Base-by-base conservation (phyloP, 2,329 filamentous ascomycete genomes). In the Penicillium sp. region DNA sequence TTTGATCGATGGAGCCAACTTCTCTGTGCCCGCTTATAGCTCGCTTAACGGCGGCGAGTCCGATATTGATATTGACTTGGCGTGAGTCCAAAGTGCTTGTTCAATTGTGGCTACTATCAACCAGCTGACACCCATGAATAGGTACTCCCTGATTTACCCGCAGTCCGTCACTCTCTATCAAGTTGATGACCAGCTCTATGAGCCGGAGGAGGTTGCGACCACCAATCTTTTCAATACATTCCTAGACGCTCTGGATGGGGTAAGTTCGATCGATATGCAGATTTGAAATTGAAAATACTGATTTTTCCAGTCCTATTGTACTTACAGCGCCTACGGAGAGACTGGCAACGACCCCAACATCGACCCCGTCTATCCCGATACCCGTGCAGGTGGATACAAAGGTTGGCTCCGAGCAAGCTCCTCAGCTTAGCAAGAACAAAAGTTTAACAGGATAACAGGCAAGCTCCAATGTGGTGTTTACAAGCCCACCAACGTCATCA, bases 401-500 rank as follows among this genome's bases (percentile, higher is more conserved):
- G 82, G 82, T 75, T 60, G 2, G 2, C 71, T 70, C 24, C 56
- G 2, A 54, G 12, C 24, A 5, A n/a, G n/a, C 5, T 15, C n/a
- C n/a, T n/a, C 8, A n/a, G 10, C 24, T 6, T 37, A 2, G 22
- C 26, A 33, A 13, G 15, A 44, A 58, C 13, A 17, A 4, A 38
- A 8, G 3, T 7, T 19, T 26, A 40, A 40, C 24, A 17, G 15
- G 7, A 28, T 26, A 6, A 35, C 17, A 67, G 67, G 71, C 58
- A 59, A 72, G 38, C 73, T 81, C 13, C 77, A 82, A 65, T 84
- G 82, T 60, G 82, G 81, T 8, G 77, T 82, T 22, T 85, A 82
- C 75, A 78, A 81, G 66, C 83, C 84, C 2, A 84, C 85, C 10
- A 85, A 86, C 64, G 85, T 87, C 7, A 81, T 86, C 62, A 82